Conservation (phyloP, 257 asterid species). For the Echites panduratus region DNA sequence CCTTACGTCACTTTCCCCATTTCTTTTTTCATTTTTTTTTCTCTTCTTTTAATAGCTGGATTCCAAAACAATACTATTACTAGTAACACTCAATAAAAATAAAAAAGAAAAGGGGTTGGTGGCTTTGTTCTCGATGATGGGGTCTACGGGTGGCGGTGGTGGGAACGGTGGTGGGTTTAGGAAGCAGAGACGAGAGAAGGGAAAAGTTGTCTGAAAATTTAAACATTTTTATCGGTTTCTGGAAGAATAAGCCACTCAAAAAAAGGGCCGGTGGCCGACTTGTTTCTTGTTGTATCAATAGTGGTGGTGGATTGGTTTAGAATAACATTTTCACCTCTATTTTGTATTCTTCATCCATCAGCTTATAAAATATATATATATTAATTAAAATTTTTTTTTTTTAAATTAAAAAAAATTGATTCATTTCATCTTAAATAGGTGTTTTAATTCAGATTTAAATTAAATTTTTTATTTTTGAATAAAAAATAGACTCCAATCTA, state of each 20-base stretch:
- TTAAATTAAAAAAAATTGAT: too few species aligned
- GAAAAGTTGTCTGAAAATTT: neutral
- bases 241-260: neutral
- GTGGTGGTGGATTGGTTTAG: neutral
- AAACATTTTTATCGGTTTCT: neutral
- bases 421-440: too few species aligned
- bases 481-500: too few species aligned
- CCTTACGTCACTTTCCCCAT: neutral
- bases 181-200: neutral
- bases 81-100: neutral
- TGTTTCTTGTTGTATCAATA: neutral
- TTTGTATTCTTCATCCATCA: too few species aligned
- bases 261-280: conserved; percentile 14
- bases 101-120: neutral
- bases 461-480: too few species aligned
- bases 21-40: neutral
- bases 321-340: too few species aligned
- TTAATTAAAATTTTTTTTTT: too few species aligned
- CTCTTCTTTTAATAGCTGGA: too few species aligned
- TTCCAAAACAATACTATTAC: too few species aligned
- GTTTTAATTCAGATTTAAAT: too few species aligned
- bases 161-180: neutral
- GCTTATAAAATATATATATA: too few species aligned
- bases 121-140: neutral
- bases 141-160: too few species aligned